Evolutionary conservation across 306 rosid genomes (phyloP).

Genomic region (Sphenostylis stenocarpa): DNA sequence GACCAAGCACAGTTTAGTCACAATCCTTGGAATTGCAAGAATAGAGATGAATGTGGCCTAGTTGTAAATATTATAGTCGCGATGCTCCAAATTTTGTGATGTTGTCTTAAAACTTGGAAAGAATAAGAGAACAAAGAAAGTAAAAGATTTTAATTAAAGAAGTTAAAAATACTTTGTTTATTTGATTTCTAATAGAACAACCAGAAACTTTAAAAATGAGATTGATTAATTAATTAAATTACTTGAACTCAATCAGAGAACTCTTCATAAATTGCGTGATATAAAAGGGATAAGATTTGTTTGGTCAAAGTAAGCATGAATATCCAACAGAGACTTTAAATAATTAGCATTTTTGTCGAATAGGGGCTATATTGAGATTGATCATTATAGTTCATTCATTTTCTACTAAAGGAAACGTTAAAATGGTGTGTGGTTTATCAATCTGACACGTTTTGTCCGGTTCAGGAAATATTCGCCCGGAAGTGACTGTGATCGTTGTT

Average conservation of each 20-base stretch:
- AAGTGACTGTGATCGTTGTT: slow-evolving; percentile 28
- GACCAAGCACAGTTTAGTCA: too few species aligned
- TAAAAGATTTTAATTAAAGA: too few species aligned
- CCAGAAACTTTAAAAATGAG: too few species aligned
- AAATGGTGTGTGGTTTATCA: background rate
- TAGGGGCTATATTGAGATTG: background rate
- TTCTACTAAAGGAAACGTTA: background rate
- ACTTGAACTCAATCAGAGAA: background rate
- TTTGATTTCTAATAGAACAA: too few species aligned
- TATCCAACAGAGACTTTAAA: background rate
- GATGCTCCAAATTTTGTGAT: too few species aligned
- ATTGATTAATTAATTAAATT: too few species aligned
- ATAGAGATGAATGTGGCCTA: too few species aligned
- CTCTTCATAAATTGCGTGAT: background rate
- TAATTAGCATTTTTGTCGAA: background rate
- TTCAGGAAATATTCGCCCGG: slow-evolving; percentile 1
- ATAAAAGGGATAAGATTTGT: background rate
- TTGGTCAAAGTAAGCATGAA: background rate
- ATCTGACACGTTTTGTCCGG: slow-evolving; percentile 35
- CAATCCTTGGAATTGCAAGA: too few species aligned
- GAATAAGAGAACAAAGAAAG: too few species aligned
- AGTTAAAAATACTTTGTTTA: too few species aligned
- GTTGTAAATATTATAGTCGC: too few species aligned
- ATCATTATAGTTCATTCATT: background rate
- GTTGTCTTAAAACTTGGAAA: too few species aligned